A percentile compares a stretch with the other conserved stretches of the same genome.
Conservation (phyloP, 306 rosid genomes). For the Dalbergia cultrata region DNA sequence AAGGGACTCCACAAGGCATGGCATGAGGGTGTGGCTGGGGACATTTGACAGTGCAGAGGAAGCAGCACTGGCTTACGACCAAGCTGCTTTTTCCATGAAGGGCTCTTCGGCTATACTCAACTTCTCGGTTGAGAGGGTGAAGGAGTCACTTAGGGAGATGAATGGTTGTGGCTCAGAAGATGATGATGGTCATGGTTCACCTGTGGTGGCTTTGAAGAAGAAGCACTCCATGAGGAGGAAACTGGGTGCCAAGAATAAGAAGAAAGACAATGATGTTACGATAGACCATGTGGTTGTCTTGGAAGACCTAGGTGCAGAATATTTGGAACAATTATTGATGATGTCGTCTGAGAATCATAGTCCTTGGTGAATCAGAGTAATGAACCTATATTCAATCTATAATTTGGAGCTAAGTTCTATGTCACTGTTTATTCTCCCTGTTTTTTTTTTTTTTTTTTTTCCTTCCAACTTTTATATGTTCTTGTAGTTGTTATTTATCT, state of each 20-base stretch:
- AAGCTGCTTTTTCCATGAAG: conserved; percentile 91
- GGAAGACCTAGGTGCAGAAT: conserved; percentile 92
- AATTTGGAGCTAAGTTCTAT: no score
- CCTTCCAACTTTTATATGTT: no score
- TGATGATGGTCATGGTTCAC: conserved; percentile 62
- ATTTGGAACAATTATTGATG: conserved; percentile 78
- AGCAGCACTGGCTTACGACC: conserved; percentile 92
- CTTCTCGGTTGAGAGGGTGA: conserved; percentile 77
- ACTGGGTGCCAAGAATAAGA: conserved; percentile 57
- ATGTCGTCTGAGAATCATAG: conserved; percentile 56
- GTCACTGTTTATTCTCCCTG: background rate
- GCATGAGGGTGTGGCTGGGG: conserved; percentile 92
- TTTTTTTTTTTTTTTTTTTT: no score
- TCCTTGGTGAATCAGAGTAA: conserved; percentile 31
- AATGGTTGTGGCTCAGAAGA: conserved; percentile 31
- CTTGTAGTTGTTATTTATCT: no score
- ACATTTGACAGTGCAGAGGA: conserved; percentile 96
- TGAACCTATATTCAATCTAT: no score
- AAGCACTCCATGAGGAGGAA: conserved; percentile 88
- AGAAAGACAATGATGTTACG: conserved; percentile 49
- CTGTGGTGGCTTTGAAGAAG: conserved; percentile 87
- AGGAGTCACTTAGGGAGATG: conserved; percentile 78
- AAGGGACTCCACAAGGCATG: conserved; percentile 86
- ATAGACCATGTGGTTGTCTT: conserved; percentile 77
- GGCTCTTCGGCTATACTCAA: conserved; percentile 86